Percentiles rank a stretch among this genome's conserved stretches.
Evolutionary conservation across 306 rosid genomes (phyloP).

Genomic region (Acacia melanoxylon): DNA sequence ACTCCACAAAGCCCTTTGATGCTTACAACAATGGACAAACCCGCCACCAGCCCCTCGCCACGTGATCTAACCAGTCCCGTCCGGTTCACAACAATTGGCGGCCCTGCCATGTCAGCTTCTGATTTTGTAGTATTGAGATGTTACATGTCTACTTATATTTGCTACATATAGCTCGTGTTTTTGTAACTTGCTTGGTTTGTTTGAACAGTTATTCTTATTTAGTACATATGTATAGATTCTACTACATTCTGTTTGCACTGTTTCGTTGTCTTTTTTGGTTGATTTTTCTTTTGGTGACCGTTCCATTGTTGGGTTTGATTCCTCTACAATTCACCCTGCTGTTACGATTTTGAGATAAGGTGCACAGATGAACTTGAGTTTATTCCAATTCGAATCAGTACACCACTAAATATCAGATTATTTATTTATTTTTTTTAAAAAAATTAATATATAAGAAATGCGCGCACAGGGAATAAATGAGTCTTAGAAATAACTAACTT

Average conservation of each 20-base stretch:
- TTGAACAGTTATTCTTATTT: slow-evolving; percentile 24
- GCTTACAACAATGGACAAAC: slow-evolving; percentile 48
- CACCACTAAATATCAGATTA: background rate
- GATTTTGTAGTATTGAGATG: slow-evolving; percentile 32
- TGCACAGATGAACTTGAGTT: too few relatives aligned
- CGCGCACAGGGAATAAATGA: background rate
- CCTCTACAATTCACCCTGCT: background rate
- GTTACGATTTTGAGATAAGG: background rate
- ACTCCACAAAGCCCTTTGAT: slow-evolving; percentile 56
- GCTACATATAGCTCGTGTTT: background rate
- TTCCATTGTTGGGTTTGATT: background rate
- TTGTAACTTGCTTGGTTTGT: slow-evolving; percentile 39
- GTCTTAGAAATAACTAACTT: too few relatives aligned
- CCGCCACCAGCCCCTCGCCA: slow-evolving; percentile 29
- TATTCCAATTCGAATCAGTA: too few relatives aligned
- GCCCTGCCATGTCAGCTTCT: background rate
- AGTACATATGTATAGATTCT: slow-evolving; percentile 14
- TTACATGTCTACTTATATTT: slow-evolving; percentile 1
- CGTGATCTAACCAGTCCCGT: background rate
- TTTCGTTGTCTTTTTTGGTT: background rate
- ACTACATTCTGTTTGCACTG: background rate
- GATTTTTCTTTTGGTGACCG: background rate
- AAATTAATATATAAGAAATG: background rate
- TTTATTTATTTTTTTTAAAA: too few relatives aligned
- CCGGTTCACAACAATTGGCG: background rate